A percentile compares a stretch with the other conserved stretches of the same genome.
These are phyloP conservation scores for Sporothrix mexicana DNA, from an alignment of 2,329 filamentous ascomycete genomes.

Conservation along the genomic window DNA sequence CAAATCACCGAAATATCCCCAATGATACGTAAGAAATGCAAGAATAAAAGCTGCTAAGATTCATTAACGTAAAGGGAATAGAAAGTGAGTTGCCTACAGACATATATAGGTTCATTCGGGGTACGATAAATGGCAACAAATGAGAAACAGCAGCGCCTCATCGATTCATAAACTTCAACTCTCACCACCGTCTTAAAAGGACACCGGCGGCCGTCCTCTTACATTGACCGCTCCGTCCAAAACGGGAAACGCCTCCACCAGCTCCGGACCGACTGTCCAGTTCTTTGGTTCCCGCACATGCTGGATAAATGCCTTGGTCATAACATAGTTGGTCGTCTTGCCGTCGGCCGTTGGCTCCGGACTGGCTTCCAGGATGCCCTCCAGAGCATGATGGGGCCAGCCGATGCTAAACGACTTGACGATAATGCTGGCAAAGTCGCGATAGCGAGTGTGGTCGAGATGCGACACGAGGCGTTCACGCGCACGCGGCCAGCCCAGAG, in stretches of 20 bases:
- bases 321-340: slow-evolving; percentile 13
- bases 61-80: not conserved
- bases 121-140: not conserved
- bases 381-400: slow-evolving; percentile 27
- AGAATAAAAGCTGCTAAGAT: not conserved
- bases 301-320: slow-evolving; percentile 32
- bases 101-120: not conserved
- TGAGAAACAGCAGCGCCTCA: not conserved
- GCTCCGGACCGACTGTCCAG: slow-evolving; percentile 34
- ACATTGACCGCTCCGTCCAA: slow-evolving; percentile 33
- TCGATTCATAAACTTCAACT: not conserved
- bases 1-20: no score
- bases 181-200: not conserved
- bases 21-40: not conserved
- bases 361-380: slow-evolving; percentile 31
- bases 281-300: slow-evolving; percentile 32
- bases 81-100: slow-evolving; percentile 8
- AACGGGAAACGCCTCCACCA: slow-evolving; percentile 33
- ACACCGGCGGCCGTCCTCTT: slow-evolving; percentile 18
- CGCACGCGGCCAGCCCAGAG: slow-evolving; percentile 31
- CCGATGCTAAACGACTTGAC: slow-evolving; percentile 29
- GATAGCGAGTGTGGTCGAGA: slow-evolving; percentile 31
- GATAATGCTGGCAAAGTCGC: slow-evolving; percentile 24
- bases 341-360: slow-evolving; percentile 14
- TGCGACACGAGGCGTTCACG: slow-evolving; percentile 32